Conservation (phyloP, 257 asterid genomes). For the Capsicum rhomboideum region DNA sequence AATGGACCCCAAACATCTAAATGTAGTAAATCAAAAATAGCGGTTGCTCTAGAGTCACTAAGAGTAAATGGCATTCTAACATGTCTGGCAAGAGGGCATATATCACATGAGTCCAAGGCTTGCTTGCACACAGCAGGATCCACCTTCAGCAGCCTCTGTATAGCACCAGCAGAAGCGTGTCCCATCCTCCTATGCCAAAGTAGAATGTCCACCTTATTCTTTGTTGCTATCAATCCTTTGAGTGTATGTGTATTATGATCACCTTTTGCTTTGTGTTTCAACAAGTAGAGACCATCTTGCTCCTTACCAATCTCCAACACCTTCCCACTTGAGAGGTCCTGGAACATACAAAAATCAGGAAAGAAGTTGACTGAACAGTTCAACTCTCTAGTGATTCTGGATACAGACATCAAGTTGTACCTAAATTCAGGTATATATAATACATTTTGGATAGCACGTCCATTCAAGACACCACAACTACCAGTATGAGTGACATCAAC, state of each 20-base stretch:
- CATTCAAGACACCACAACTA: too few species aligned
- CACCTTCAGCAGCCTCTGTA: too few species aligned
- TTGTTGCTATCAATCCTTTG: background rate
- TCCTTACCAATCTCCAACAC: background rate
- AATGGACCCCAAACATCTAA: background rate
- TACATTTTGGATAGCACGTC: accelerated
- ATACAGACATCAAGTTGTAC: too few species aligned
- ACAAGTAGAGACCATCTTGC: background rate
- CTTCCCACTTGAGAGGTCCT: background rate
- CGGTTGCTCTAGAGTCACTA: too few species aligned
- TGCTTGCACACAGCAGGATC: too few species aligned
- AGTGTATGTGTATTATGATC: too few species aligned
- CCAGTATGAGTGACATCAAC: too few species aligned
- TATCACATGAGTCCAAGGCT: background rate
- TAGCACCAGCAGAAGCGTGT: too few species aligned
- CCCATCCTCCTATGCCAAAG: background rate
- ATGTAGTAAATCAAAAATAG: too few species aligned
- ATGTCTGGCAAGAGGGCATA: background rate
- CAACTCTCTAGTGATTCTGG: background rate
- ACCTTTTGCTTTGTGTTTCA: too few species aligned
- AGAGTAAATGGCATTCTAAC: background rate
- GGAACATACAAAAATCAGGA: background rate
- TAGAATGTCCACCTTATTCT: background rate
- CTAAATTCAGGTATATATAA: background rate
- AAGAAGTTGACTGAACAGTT: background rate